A percentile compares a stretch with the other conserved stretches of the same genome.
Evolutionary conservation across 306 rosid species (phyloP).

Genomic region (Ochetophila trinervis): DNA sequence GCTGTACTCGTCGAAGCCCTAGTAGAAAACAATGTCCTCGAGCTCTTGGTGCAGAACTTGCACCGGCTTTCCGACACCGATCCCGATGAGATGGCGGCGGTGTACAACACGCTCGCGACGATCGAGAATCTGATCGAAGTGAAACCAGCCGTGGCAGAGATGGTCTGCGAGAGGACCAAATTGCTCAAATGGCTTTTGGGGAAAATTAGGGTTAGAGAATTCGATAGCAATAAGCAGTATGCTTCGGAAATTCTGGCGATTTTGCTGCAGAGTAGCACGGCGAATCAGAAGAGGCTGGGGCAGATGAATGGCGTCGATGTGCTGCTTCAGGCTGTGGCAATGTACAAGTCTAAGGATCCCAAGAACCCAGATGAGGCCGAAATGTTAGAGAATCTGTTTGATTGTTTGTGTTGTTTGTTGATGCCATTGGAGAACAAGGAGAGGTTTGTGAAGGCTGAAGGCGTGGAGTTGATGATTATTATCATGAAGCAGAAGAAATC

Average conservation of each 20-base stretch:
- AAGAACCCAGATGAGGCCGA: constrained; percentile 86
- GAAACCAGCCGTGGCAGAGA: constrained; percentile 81
- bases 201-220: constrained; percentile 85
- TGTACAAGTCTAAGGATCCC: constrained; percentile 88
- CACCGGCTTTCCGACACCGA: constrained; percentile 67
- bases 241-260: constrained; percentile 92
- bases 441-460: constrained; percentile 91
- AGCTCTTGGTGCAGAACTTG: constrained; percentile 72
- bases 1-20: constrained; percentile 68
- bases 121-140: constrained; percentile 88
- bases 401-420: constrained; percentile 83
- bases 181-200: constrained; percentile 82
- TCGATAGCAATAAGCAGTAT: constrained; percentile 83
- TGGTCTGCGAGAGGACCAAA: constrained; percentile 84
- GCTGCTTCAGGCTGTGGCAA: constrained; percentile 91
- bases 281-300: constrained; percentile 78
- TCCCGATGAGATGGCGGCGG: constrained; percentile 68
- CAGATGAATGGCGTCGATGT: constrained; percentile 97
- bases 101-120: constrained; percentile 64
- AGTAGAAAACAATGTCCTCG: constrained; percentile 70
- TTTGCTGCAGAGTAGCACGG: constrained; percentile 71
- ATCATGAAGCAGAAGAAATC: constrained; percentile 93
- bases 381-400: constrained; percentile 92
- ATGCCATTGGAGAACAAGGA: constrained; percentile 97
- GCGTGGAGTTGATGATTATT: constrained; percentile 94